phyloP scores from a whole-genome alignment of 352 stramenopile genomes.

The Detonula confervacea region DNA sequence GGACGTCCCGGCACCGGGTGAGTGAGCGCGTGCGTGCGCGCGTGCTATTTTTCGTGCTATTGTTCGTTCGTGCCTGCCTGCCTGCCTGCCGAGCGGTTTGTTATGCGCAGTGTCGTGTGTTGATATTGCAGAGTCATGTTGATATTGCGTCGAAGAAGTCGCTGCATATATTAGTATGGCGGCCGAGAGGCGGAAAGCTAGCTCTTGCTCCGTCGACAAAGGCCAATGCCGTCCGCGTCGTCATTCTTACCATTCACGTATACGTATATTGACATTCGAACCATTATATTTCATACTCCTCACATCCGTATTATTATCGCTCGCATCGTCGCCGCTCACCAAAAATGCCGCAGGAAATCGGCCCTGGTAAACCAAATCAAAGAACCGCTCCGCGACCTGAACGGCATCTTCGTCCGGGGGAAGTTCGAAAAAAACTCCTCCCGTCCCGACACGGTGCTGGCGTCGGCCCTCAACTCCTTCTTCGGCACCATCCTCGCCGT shows the following conservation, averaged over 20 bases:
- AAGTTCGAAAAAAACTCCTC: conserved; percentile 44
- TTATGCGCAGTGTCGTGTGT: no score
- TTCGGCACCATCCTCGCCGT: conserved; percentile 28
- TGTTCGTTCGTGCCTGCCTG: no score
- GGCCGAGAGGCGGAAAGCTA: no score
- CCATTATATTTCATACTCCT: conserved; percentile 1
- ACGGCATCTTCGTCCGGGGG: conserved; percentile 46
- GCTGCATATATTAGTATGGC: no score
- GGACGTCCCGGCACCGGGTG: conserved; percentile 39
- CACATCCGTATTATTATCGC: not conserved
- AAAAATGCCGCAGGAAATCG: conserved; percentile 17
- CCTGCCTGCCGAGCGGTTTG: no score
- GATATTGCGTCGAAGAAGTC: no score
- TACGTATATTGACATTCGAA: not conserved
- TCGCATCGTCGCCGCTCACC: not conserved
- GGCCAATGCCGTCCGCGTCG: no score
- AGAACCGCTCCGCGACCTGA: conserved; percentile 21
- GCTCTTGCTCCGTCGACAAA: no score
- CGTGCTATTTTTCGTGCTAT: no score
- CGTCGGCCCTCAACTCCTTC: conserved; percentile 39
- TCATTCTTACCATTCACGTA: no score
- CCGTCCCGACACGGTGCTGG: conserved; percentile 29
- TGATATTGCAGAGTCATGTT: no score
- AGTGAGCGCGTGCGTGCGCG: not conserved
- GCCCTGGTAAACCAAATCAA: conserved; percentile 47